Conservation (phyloP, 805 yeast genomes). For the Wickerhamiella musiphila region DNA sequence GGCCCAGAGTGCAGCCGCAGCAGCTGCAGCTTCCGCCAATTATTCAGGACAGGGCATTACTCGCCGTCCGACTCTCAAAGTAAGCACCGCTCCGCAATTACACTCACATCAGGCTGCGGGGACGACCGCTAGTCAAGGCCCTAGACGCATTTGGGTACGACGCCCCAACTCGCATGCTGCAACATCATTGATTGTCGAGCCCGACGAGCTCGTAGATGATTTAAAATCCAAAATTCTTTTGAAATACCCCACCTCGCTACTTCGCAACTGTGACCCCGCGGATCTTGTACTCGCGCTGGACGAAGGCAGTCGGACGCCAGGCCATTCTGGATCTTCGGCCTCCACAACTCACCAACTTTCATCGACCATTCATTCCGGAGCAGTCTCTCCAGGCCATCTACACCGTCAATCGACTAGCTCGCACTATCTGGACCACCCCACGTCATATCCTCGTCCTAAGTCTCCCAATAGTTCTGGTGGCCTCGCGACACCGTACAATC, state of each 20-base stretch:
- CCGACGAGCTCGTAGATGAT: slow-evolving; percentile 56
- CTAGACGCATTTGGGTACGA: slow-evolving; percentile 23
- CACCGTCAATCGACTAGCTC: not conserved
- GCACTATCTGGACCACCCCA: not conserved
- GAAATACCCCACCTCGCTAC: slow-evolving; percentile 54
- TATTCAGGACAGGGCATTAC: too few relatives aligned
- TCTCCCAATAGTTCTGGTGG: not conserved
- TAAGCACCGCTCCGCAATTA: too few relatives aligned
- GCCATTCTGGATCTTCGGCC: slow-evolving; percentile 1
- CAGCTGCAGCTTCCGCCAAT: not conserved
- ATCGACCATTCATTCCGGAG: slow-evolving; percentile 4
- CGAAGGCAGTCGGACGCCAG: not conserved
- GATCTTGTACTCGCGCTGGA: slow-evolving; percentile 26
- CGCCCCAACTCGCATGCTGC: slow-evolving; percentile 30
- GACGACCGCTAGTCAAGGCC: not conserved
- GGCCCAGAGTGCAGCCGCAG: slow-evolving; percentile 1
- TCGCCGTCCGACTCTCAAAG: slow-evolving; percentile 1
- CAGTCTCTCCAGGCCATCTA: not conserved
- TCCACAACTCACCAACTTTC: not conserved
- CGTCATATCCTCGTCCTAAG: not conserved
- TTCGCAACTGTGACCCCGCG: slow-evolving; percentile 47
- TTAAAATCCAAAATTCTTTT: slow-evolving; percentile 45
- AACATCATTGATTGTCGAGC: slow-evolving; percentile 47
- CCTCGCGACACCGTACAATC: too few relatives aligned
- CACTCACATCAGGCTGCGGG: not conserved